These are phyloP conservation scores for Capsicum baccatum DNA, from an alignment of 257 asterid genomes.

Conservation along the genomic window DNA sequence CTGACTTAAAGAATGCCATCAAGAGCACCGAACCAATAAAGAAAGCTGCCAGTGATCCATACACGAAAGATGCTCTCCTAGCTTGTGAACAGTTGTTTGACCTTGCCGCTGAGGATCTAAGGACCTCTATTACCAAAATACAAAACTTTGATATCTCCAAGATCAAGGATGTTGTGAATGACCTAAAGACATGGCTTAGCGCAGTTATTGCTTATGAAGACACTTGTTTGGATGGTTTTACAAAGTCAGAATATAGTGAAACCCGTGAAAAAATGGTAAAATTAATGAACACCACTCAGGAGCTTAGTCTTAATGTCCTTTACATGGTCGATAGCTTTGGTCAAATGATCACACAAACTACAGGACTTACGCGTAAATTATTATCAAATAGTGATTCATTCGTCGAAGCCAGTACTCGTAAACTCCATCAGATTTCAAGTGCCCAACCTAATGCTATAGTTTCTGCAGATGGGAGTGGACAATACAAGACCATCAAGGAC, in stretches of 20 bases:
- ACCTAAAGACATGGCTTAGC: conserved; percentile 75
- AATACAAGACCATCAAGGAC: conserved; percentile 34
- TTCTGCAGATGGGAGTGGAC: conserved; percentile 55
- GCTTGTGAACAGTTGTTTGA: conserved; percentile 57
- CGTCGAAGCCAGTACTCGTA: conserved; percentile 1
- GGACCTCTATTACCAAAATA: conserved; percentile 45
- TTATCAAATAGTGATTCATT: conserved; percentile 20
- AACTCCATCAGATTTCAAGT: conserved; percentile 25
- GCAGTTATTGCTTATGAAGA: conserved; percentile 64
- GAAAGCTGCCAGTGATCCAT: conserved; percentile 49
- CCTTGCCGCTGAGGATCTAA: conserved; percentile 56
- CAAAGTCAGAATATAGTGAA: conserved; percentile 57
- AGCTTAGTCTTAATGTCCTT: conserved; percentile 60
- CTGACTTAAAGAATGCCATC: conserved; percentile 44
- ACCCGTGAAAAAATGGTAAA: conserved; percentile 66
- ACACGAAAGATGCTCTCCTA: conserved; percentile 60
- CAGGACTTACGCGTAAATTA: conserved; percentile 39
- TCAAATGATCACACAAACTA: conserved; percentile 38
- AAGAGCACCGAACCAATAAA: conserved; percentile 41
- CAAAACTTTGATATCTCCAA: conserved; percentile 37
- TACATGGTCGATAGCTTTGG: conserved; percentile 58
- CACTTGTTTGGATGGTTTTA: conserved; percentile 71
- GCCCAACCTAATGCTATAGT: conserved; percentile 45
- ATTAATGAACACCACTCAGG: conserved; percentile 48
- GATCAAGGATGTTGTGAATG: conserved; percentile 49